These are phyloP conservation scores for Colletotrichum trifolii DNA, from an alignment of 2,329 filamentous ascomycete genomes.

Conservation along the genomic window DNA sequence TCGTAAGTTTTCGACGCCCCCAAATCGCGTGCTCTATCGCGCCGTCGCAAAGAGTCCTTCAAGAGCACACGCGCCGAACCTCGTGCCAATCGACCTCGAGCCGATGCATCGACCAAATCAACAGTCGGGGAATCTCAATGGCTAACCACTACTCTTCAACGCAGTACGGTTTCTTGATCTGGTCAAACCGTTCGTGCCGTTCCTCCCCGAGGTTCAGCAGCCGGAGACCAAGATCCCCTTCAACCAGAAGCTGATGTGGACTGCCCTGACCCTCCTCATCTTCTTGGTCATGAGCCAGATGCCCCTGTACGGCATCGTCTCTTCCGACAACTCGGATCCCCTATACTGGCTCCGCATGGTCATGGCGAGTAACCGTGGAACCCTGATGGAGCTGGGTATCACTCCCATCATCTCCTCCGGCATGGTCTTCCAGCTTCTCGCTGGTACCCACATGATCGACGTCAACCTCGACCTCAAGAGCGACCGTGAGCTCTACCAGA, in stretches of 20 bases:
- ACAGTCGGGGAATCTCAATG: slow-evolving; percentile 16
- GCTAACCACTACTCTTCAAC: slow-evolving; percentile 25
- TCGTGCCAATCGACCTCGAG: slow-evolving; percentile 1
- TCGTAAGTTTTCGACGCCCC: slow-evolving; percentile 54
- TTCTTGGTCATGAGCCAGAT: slow-evolving; percentile 99
- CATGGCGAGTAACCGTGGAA: slow-evolving; percentile 98
- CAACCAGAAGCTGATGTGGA: slow-evolving; percentile 99
- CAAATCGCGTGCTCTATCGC: slow-evolving; percentile 27
- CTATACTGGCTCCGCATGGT: slow-evolving; percentile 99
- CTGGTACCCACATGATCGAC: slow-evolving; percentile 99
- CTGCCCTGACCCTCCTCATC: slow-evolving; percentile 92
- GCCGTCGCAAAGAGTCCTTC: slow-evolving; percentile 22
- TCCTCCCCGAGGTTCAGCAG: slow-evolving; percentile 98
- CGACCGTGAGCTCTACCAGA: slow-evolving; percentile 99
- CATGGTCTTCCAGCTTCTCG: slow-evolving; percentile 99
- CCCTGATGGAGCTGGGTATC: slow-evolving; percentile 95
- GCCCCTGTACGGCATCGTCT: slow-evolving; percentile 99
- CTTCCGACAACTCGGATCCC: slow-evolving; percentile 97
- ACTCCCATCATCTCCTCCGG: slow-evolving; percentile 99
- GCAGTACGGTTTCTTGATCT: slow-evolving; percentile 98
- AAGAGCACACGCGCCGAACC: slow-evolving; percentile 21
- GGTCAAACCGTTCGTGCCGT: slow-evolving; percentile 99
- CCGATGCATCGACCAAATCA: neutral
- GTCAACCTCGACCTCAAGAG: slow-evolving; percentile 99
- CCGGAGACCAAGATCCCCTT: slow-evolving; percentile 99